Percentiles rank a stretch among this genome's conserved stretches.
Conservation (phyloP, 768 basidiomycete species). For the Macrolepiota albuminosa region DNA sequence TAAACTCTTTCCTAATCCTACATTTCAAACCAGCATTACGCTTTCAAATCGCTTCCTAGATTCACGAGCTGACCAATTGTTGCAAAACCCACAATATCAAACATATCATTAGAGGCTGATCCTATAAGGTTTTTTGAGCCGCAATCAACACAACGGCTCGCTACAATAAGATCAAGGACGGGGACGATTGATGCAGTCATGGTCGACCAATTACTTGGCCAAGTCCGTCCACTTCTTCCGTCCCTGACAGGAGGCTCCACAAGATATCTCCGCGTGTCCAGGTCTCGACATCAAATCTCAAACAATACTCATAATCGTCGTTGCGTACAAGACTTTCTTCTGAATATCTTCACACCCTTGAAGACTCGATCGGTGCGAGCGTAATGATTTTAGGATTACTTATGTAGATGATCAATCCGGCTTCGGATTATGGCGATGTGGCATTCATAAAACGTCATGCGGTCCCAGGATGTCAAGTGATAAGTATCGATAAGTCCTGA, state of each 20-base stretch:
- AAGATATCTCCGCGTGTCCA: conserved; percentile 19
- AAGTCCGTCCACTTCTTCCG: conserved; percentile 17
- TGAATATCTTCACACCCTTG: not conserved
- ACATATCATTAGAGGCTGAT: not conserved
- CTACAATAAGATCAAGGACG: too few relatives aligned
- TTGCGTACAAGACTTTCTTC: conserved; percentile 5
- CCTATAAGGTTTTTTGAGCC: not conserved
- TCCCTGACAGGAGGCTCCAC: conserved; percentile 5
- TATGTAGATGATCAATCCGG: not conserved
- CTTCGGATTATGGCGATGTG: not conserved
- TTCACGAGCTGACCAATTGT: too few relatives aligned
- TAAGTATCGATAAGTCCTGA: conserved; percentile 12
- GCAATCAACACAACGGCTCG: not conserved
- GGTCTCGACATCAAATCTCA: conserved; percentile 13
- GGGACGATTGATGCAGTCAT: not conserved
- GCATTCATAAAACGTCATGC: conserved; percentile 15
- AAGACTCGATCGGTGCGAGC: conserved; percentile 17
- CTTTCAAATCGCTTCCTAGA: not conserved
- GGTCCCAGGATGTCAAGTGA: conserved; percentile 18
- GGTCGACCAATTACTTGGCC: conserved; percentile 15
- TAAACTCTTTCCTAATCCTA: not conserved
- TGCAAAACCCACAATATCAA: not conserved
- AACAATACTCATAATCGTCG: too few relatives aligned
- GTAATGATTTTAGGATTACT: conserved; percentile 10
- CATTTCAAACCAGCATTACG: not conserved